phyloP scores from a whole-genome alignment of 129 eudicot genomes.

The Pittosporum tobira region DNA sequence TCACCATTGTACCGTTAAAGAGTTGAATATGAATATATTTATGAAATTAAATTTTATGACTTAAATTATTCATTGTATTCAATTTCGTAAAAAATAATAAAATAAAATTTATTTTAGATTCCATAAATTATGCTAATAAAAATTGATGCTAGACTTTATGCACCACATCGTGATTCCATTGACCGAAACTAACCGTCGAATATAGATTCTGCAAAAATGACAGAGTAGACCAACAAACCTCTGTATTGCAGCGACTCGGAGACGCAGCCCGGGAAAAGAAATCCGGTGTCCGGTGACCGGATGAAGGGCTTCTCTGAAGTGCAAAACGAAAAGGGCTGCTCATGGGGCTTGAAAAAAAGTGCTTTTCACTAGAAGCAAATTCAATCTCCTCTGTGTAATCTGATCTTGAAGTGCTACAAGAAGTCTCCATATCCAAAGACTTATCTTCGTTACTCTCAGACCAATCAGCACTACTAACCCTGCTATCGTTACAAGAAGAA shows the following conservation, averaged over 20 bases:
- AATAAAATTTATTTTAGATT: too few relatives aligned
- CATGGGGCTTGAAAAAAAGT: slow-evolving; percentile 42
- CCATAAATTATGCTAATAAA: too few relatives aligned
- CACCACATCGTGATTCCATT: neutral
- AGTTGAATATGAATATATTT: too few relatives aligned
- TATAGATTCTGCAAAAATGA: neutral
- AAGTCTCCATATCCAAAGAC: slow-evolving; percentile 52
- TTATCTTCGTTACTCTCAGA: slow-evolving; percentile 37
- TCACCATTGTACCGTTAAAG: neutral
- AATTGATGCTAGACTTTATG: too few relatives aligned
- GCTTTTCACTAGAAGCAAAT: slow-evolving; percentile 18
- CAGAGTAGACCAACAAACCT: slow-evolving; percentile 39
- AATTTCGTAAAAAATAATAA: too few relatives aligned
- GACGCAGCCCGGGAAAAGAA: slow-evolving; percentile 47
- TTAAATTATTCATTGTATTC: too few relatives aligned
- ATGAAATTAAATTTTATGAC: too few relatives aligned
- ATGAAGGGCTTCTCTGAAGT: slow-evolving; percentile 44
- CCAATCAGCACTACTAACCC: slow-evolving; percentile 43
- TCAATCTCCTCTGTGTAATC: slow-evolving; percentile 26
- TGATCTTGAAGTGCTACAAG: slow-evolving; percentile 49
- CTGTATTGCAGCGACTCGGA: slow-evolving; percentile 34
- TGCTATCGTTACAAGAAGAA: slow-evolving; percentile 31
- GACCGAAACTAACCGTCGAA: neutral
- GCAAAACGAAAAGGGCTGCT: slow-evolving; percentile 86
- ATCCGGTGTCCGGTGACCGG: slow-evolving; percentile 31